Conservation (phyloP, 176 grass and related monocot genomes). For the Avena eriantha region DNA sequence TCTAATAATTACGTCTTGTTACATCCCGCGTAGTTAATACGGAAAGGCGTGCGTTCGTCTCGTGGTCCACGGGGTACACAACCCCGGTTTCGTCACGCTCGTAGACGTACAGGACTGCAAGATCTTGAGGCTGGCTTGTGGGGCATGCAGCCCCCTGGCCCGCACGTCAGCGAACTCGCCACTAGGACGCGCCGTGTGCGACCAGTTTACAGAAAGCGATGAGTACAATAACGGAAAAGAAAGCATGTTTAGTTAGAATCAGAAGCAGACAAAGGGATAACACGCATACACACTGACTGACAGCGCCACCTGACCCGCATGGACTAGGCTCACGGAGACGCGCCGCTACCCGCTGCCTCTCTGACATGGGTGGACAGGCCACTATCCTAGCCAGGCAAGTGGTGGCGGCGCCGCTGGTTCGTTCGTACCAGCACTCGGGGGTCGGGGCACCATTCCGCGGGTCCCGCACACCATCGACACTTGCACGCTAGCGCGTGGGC, state of each 20-base stretch:
- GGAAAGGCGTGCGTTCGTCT: conserved; percentile 31
- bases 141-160: neutral
- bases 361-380: neutral
- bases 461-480: conserved; percentile 24
- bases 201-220: neutral
- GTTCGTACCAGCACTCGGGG: conserved; percentile 2
- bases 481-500: conserved; percentile 35
- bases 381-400: neutral
- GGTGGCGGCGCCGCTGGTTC: conserved; percentile 26
- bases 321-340: conserved; percentile 43
- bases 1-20: neutral
- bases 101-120: neutral
- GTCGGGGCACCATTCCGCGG: neutral
- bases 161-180: neutral
- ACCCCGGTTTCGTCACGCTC: neutral
- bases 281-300: neutral
- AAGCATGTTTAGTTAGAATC: conserved; percentile 2
- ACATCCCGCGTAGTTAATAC: conserved; percentile 38
- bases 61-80: conserved; percentile 2
- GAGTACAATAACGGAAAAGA: neutral
- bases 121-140: neutral
- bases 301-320: conserved; percentile 22
- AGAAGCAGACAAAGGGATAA: conserved; percentile 17
- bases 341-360: no score
- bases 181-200: neutral